These are phyloP conservation scores for Dothistroma septosporum DNA, from an alignment of 2,329 filamentous ascomycete species.

Conservation along the genomic window DNA sequence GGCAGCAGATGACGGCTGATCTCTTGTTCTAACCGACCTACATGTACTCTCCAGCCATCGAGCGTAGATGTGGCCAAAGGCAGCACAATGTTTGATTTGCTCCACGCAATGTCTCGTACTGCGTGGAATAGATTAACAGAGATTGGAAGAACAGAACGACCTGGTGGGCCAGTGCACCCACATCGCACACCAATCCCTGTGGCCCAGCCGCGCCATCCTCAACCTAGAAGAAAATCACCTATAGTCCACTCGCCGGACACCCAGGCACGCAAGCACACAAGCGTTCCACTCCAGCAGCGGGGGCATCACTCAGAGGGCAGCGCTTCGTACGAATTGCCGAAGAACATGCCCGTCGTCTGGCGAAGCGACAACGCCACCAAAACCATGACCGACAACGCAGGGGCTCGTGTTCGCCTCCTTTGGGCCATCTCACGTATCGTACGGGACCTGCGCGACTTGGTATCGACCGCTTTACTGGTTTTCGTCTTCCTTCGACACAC, in stretches of 20 bases:
- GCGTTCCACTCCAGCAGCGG: neutral
- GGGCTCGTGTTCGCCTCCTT: neutral
- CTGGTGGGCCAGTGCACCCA: neutral
- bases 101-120: neutral
- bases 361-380: conserved; percentile 5
- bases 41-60: neutral
- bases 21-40: too few relatives aligned
- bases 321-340: neutral
- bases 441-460: neutral
- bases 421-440: neutral
- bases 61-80: neutral
- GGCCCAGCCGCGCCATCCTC: neutral
- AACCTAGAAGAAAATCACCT: neutral
- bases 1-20: neutral
- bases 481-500: neutral
- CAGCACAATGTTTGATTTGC: neutral
- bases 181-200: neutral
- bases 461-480: neutral
- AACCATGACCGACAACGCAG: neutral
- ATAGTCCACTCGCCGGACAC: neutral
- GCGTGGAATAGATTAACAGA: conserved; percentile 6
- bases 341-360: neutral
- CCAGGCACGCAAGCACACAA: too few relatives aligned
- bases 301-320: neutral
- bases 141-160: neutral